Evolutionary conservation across 768 basidiomycete species (phyloP).

Genomic region (Boletus huronensis): DNA sequence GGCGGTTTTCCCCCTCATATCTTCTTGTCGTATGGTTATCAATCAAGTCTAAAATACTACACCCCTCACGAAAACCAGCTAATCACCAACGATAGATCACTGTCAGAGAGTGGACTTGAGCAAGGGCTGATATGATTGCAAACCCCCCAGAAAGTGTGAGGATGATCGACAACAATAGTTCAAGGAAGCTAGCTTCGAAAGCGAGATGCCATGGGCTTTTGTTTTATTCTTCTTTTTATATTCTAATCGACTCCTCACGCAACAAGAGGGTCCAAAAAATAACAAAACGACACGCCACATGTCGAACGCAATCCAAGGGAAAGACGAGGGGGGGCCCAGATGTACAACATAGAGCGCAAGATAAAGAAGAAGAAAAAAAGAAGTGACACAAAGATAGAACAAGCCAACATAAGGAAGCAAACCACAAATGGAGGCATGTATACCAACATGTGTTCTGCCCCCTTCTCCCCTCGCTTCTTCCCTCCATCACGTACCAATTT

Average conservation of each 20-base stretch:
- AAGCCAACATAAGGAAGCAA: constrained; percentile 14
- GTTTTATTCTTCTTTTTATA: constrained; percentile 3
- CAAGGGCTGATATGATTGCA: too few relatives aligned
- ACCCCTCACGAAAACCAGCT: background rate
- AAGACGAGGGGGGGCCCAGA: constrained; percentile 4
- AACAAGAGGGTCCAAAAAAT: constrained; percentile 18
- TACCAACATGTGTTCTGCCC: constrained; percentile 7
- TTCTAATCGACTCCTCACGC: constrained; percentile 26
- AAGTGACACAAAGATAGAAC: constrained; percentile 8
- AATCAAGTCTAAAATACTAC: background rate
- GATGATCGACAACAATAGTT: background rate
- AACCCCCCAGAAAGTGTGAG: too few relatives aligned
- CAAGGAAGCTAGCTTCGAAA: background rate
- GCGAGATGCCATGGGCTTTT: background rate
- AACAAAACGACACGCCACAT: constrained; percentile 7
- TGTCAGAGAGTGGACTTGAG: too few relatives aligned
- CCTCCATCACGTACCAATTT: constrained; percentile 1
- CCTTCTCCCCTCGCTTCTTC: background rate
- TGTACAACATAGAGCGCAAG: constrained; percentile 14
- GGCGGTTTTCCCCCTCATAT: too few relatives aligned
- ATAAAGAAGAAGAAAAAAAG: constrained; percentile 2
- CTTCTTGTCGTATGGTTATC: too few relatives aligned
- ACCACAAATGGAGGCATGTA: constrained; percentile 9
- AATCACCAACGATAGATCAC: too few relatives aligned
- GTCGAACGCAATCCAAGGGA: constrained; percentile 12